Evolutionary conservation across 148 eudicot genomes (phyloP), one percentile per base, ranked within the genome.

Genomic region (Silene conica): DNA sequence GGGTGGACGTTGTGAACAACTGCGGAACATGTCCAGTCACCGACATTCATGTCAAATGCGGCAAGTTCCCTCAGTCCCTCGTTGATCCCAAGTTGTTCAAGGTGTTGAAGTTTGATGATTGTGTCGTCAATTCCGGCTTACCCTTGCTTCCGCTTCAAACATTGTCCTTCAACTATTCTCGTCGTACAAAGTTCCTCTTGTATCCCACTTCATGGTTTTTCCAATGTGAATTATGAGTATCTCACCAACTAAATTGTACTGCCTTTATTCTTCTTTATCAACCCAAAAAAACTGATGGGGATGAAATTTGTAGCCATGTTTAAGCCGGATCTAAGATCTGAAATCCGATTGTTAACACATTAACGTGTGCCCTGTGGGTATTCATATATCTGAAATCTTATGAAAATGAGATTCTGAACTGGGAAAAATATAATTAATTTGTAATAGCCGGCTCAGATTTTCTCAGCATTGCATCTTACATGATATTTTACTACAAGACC

Each of bases 21-120:
- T 78, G 80, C 13, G 76, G 72, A n/a, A 78, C 76, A 4, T 78
- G 76, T 9, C 80, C 76, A 0, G 72, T 77, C 21, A 78, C 74
- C 9, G 72, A 78, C 28, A 67, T 78, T 18, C 80, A 72, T 72
- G 52, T 72, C 26, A 78, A 78, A 67, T 78, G 80, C 25, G 80
- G 80, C 23, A 65, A 34, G 10, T 78, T 78, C 8, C 57, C 76
- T 9, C 80, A 72, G 56, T 16, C 25, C 10, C 21, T 71, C 31
- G 80, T 72, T 48, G 28, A 72, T 54, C 80, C 76, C 0, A 55
- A 64, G 57, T 15, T 72, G 65, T 57, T 77, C 1, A 71, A 64
- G 69, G 80, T 72, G 21, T 65, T 77, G 71, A 77, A 77, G 15
- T 55, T 64, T 55, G 76, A 77, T 65, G 80, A 77, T 25, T 77